These are phyloP conservation scores for Oryza officinalis DNA, from an alignment of 176 grass and related monocot genomes.

Conservation along the genomic window DNA sequence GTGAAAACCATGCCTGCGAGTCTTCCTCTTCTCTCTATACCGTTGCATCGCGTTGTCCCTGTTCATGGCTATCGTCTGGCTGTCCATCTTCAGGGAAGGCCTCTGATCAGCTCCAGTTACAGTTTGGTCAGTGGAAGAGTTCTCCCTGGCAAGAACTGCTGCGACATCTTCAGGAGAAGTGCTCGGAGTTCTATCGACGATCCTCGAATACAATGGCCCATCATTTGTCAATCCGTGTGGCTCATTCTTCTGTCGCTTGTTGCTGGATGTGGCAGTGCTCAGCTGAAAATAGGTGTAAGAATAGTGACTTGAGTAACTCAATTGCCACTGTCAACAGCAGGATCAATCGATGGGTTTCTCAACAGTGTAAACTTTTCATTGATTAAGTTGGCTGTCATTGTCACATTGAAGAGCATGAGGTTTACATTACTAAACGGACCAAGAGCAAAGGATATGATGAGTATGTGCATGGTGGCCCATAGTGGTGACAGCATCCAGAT, in stretches of 20 bases:
- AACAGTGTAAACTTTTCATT: neutral
- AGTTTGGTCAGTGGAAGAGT: slow-evolving; percentile 33
- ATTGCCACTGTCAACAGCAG: neutral
- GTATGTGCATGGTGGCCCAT: neutral
- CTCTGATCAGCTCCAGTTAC: neutral
- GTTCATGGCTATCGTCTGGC: slow-evolving; percentile 39
- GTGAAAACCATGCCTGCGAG: slow-evolving; percentile 33
- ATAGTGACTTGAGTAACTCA: slow-evolving; percentile 1
- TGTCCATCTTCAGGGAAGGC: slow-evolving; percentile 16
- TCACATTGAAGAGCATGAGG: neutral
- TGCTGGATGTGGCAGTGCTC: slow-evolving; percentile 8
- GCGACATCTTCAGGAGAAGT: slow-evolving; percentile 14
- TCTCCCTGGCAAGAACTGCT: slow-evolving; percentile 34
- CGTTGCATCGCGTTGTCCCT: slow-evolving; percentile 58
- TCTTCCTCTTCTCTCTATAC: slow-evolving; percentile 65
- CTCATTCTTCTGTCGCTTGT: slow-evolving; percentile 39
- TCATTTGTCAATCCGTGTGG: slow-evolving; percentile 12
- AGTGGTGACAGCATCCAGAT: neutral
- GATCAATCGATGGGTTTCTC: neutral
- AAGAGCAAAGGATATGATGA: neutral
- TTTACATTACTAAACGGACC: neutral
- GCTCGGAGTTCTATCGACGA: neutral
- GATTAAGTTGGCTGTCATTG: neutral
- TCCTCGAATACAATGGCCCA: slow-evolving; percentile 31
- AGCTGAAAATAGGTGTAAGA: slow-evolving; percentile 32